These are phyloP conservation scores for Tremellales sp. DNA, from an alignment of 1,284 basidiomycete species.

Conservation along the genomic window DNA sequence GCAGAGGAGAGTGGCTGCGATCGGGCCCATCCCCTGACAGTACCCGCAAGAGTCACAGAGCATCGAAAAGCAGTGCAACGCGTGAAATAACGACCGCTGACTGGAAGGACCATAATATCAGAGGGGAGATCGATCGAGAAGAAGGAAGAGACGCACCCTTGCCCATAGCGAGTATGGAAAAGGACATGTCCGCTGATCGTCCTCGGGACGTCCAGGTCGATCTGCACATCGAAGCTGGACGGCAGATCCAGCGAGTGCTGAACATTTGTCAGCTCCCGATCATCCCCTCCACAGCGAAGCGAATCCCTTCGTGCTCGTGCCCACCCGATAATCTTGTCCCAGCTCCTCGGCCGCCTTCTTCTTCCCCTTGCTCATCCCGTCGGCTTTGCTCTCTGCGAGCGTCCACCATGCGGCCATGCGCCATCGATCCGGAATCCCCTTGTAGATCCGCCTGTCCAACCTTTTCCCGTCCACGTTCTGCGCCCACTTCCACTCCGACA, in stretches of 20 bases:
- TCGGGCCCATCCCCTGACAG: slow-evolving; percentile 98
- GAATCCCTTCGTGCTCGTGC: slow-evolving; percentile 6
- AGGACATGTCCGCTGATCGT: slow-evolving; percentile 93
- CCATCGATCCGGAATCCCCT: slow-evolving; percentile 97
- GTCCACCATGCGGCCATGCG: slow-evolving; percentile 86
- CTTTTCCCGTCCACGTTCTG: slow-evolving; percentile 64
- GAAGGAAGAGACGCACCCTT: slow-evolving; percentile 60
- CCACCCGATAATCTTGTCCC: slow-evolving; percentile 55
- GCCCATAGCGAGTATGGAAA: slow-evolving; percentile 93
- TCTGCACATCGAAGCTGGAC: slow-evolving; percentile 89
- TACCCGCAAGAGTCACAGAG: slow-evolving; percentile 86
- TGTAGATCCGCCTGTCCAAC: slow-evolving; percentile 67
- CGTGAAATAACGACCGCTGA: slow-evolving; percentile 89
- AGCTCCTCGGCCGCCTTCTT: slow-evolving; percentile 30
- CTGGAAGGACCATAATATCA: slow-evolving; percentile 48
- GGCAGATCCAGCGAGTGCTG: slow-evolving; percentile 66
- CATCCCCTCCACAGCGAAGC: background rate
- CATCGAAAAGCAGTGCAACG: slow-evolving; percentile 86
- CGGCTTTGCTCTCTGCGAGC: slow-evolving; percentile 53
- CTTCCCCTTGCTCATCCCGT: slow-evolving; percentile 30
- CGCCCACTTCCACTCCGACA: slow-evolving; percentile 69
- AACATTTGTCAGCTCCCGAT: background rate
- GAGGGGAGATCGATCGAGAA: background rate
- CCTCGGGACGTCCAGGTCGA: slow-evolving; percentile 94
- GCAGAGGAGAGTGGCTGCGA: slow-evolving; percentile 89